Base-by-base conservation (phyloP, 805 yeast genomes). In the Saccharomyces paradoxus region DNA sequence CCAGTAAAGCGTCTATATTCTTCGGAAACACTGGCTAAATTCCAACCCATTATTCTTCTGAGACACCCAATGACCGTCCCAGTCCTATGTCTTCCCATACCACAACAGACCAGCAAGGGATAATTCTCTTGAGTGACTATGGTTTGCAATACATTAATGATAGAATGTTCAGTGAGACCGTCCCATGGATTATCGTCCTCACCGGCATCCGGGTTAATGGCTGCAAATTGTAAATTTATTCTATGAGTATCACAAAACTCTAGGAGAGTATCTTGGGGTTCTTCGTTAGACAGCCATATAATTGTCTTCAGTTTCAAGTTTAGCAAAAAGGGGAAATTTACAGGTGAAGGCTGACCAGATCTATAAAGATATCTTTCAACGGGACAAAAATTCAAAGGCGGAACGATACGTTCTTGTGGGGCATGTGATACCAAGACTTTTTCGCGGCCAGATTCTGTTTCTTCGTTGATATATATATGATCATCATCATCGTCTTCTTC, bases 41-140 rank as follows among this genome's bases (percentile, higher is more conserved):
- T 94, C 99, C 99, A 92, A n/a, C 95, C 92, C 76, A 94, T 97
- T 21, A 94, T 74, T 56, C 96, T 78, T 58, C 99, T 75, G 49
- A 92, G 73, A 69, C 99, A 92, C 0, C 99, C 99, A 56, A 94
- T 82, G 2, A 94, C 96, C 0, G 98, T 91, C 1, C 99, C 99
- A 0, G 98, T 91, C 60, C 99, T 77, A 70, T 92, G 99, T 61
- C 99, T 77, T 0, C 99, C 99, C 99, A 94, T 94, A 13, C 97
- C 97, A 64, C 98, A 94, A 69, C 98, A 94, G 4, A 91, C 91
- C 51, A 94, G 73, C 57, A 94, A 63, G 0, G 99, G 98, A 64
- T 89, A 88, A 67, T 83, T 82, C n/a, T 81, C 77, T 58, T 78
- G 79, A 62, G 88, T 80, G 48, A 84, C 81, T 21, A 92, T 86